Percentiles rank a stretch among this genome's conserved stretches.
Evolutionary conservation across 805 yeast species (phyloP).

Genomic region (Saccharomycopsis microspora): DNA sequence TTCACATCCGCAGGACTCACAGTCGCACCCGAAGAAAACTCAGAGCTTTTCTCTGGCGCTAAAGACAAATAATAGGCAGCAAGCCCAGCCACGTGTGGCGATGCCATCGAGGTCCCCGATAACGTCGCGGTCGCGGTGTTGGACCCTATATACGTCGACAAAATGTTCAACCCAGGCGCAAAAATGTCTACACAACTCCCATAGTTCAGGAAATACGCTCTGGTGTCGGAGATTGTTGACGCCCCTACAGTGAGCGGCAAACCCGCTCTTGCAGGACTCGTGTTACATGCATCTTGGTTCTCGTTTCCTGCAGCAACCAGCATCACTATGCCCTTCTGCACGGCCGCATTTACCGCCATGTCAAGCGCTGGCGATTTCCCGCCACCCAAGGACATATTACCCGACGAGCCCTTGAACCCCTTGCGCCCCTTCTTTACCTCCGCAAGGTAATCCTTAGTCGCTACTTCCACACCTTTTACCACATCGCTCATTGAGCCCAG

Average conservation of each 20-base stretch:
- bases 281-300: conserved; percentile 82
- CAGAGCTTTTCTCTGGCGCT: conserved; percentile 65
- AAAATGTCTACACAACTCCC: conserved; percentile 93
- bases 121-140: conserved; percentile 64
- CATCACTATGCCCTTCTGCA: conserved; percentile 76
- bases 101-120: conserved; percentile 97
- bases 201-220: conserved; percentile 92
- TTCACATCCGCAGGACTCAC: conserved; percentile 70
- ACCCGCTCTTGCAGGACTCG: conserved; percentile 82
- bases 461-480: conserved; percentile 75
- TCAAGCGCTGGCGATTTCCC: conserved; percentile 84
- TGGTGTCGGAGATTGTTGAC: conserved; percentile 72
- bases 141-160: conserved; percentile 75
- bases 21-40: conserved; percentile 43
- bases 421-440: conserved; percentile 40
- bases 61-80: conserved; percentile 80
- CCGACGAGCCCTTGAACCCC: conserved; percentile 67
- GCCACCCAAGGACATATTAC: conserved; percentile 92
- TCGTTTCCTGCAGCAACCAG: conserved; percentile 97
- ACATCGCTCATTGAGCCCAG: conserved; percentile 79
- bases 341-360: conserved; percentile 82
- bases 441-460: conserved; percentile 58
- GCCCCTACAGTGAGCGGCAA: conserved; percentile 92
- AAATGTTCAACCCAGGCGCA: conserved; percentile 89
- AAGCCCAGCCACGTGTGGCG: conserved; percentile 92